Evolutionary conservation across 331 rosid genomes (phyloP).

Genomic region (Dryas integrifolia): DNA sequence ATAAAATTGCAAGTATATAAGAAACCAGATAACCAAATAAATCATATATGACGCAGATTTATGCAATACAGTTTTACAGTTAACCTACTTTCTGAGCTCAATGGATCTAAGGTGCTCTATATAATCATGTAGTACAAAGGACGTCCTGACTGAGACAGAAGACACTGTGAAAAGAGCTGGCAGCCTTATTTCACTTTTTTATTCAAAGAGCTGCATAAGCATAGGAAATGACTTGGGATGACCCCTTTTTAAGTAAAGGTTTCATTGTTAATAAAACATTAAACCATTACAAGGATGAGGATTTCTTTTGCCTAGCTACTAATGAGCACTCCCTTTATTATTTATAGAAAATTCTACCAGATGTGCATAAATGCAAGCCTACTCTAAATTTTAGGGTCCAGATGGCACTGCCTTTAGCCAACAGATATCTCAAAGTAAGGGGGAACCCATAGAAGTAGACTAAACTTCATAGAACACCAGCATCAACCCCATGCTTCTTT

Average conservation of each 20-base stretch:
- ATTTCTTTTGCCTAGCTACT: not conserved
- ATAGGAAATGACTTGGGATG: not conserved
- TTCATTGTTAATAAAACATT: not conserved
- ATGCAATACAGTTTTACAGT: slow-evolving; percentile 11
- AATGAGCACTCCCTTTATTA: not conserved
- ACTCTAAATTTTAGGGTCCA: not conserved
- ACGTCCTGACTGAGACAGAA: slow-evolving; percentile 6
- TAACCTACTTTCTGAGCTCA: not conserved
- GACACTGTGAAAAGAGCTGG: not conserved
- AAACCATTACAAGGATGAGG: too few relatives aligned
- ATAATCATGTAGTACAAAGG: slow-evolving; percentile 1
- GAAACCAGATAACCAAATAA: slow-evolving; percentile 39
- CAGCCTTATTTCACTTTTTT: not conserved
- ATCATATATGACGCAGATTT: slow-evolving; percentile 21
- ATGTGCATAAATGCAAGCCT: too few relatives aligned
- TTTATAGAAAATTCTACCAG: not conserved
- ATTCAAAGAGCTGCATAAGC: not conserved
- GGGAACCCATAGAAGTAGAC: not conserved
- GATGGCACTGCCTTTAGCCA: not conserved
- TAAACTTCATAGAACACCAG: too few relatives aligned
- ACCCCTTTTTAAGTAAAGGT: not conserved
- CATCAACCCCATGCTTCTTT: not conserved
- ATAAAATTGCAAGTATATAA: slow-evolving; percentile 46
- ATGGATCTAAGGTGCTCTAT: not conserved
- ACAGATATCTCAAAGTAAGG: not conserved